These are phyloP conservation scores for Penicillium decumbens DNA, from an alignment of 2,329 filamentous ascomycete genomes.

Conservation along the genomic window DNA sequence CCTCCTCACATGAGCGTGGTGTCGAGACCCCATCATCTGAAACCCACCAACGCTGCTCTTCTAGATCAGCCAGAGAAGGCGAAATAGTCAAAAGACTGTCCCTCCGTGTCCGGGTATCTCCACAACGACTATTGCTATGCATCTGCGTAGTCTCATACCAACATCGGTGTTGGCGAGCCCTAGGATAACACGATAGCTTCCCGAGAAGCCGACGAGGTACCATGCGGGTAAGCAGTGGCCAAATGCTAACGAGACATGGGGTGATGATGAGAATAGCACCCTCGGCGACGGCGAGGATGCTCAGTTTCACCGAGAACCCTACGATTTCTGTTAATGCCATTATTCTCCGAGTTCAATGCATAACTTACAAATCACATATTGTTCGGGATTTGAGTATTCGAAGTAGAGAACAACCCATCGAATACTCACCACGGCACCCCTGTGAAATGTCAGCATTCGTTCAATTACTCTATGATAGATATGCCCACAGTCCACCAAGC, in stretches of 20 bases:
- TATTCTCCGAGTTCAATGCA: neutral
- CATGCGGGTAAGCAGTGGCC: conserved; percentile 17
- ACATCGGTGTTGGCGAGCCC: neutral
- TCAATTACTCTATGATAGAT: neutral
- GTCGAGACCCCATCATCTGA: neutral
- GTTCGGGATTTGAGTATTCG: neutral
- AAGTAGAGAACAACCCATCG: conserved; percentile 16
- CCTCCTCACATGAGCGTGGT: neutral
- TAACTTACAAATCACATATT: conserved; percentile 15
- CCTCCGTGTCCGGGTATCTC: neutral
- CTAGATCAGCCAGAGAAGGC: conserved; percentile 15
- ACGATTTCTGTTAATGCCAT: neutral
- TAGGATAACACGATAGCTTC: neutral
- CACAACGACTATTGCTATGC: neutral
- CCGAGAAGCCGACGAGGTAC: neutral
- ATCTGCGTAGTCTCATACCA: conserved; percentile 11
- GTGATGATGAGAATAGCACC: conserved; percentile 22
- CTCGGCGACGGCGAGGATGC: conserved; percentile 19
- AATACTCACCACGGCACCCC: conserved; percentile 20
- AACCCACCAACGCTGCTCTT: conserved; percentile 12
- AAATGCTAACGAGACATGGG: conserved; percentile 20
- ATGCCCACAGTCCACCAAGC: conserved; percentile 21
- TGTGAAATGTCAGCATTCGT: conserved; percentile 1
- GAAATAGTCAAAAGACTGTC: neutral
- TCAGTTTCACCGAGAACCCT: conserved; percentile 19